phyloP scores from a whole-genome alignment of 371 early-diverging fungal species.

The Mortierella sp. region DNA sequence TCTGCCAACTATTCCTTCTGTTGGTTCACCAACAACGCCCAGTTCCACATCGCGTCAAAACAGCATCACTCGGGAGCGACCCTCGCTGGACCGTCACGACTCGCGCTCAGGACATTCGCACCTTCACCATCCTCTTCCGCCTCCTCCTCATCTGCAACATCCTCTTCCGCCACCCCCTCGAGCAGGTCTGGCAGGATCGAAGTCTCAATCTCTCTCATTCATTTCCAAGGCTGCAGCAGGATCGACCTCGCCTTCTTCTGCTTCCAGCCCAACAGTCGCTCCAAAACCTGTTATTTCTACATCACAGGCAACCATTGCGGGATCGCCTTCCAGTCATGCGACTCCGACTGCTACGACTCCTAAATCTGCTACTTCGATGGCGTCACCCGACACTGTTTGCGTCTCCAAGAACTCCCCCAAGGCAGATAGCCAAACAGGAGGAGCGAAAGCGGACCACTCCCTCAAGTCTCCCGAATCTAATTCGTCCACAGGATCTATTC shows the following conservation, averaged over 20 bases:
- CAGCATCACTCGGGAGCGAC: not conserved
- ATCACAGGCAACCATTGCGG: not conserved
- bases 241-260: slow-evolving; percentile 12
- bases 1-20: not conserved
- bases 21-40: not conserved
- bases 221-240: slow-evolving; percentile 4
- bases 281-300: slow-evolving; percentile 16
- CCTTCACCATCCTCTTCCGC: slow-evolving; percentile 31
- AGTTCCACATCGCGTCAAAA: not conserved
- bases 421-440: not conserved
- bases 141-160: slow-evolving; percentile 34
- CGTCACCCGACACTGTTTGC: not conserved
- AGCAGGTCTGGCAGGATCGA: slow-evolving; percentile 1
- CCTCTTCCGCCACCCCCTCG: slow-evolving; percentile 26
- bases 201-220: slow-evolving; percentile 5
- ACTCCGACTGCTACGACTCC: slow-evolving; percentile 12
- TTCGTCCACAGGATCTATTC: slow-evolving; percentile 12
- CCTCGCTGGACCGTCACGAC: not conserved
- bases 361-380: slow-evolving; percentile 3
- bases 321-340: not conserved
- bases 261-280: not conserved
- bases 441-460: not conserved
- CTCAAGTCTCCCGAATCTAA: slow-evolving; percentile 5
- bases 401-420: not conserved
- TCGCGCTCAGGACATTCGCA: slow-evolving; percentile 13